These are phyloP conservation scores for Solanum bulbocastanum DNA, from an alignment of 257 asterid genomes.

Conservation along the genomic window DNA sequence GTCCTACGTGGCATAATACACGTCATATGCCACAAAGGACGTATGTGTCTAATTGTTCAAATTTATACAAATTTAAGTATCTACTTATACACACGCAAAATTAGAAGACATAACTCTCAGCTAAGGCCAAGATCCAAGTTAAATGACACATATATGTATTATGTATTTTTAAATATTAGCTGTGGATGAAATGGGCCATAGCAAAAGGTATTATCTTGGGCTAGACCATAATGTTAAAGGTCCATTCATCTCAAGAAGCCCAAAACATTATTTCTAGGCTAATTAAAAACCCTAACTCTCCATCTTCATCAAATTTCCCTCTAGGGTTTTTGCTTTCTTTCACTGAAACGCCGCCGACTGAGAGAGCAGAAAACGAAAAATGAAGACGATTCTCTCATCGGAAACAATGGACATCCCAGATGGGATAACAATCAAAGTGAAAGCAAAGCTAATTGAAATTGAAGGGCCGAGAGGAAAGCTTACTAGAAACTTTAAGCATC, in stretches of 20 bases:
- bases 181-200: not conserved
- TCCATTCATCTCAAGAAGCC: not conserved
- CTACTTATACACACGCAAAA: too few species aligned
- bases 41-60: rapidly evolving
- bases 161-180: rapidly evolving
- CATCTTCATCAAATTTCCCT: not conserved
- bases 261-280: not conserved
- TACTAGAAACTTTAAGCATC: not conserved
- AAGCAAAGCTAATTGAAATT: not conserved
- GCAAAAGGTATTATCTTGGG: not conserved
- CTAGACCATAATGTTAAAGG: not conserved
- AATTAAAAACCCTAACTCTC: not conserved
- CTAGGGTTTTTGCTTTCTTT: not conserved
- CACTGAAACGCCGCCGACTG: not conserved
- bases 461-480: not conserved
- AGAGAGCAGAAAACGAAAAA: not conserved
- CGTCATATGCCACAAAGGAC: not conserved
- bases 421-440: not conserved
- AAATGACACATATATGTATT: too few species aligned
- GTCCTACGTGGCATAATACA: rapidly evolving
- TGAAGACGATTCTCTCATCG: not conserved
- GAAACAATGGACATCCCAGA: not conserved
- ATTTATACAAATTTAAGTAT: too few species aligned
- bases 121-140: too few species aligned
- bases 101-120: not conserved